A percentile compares a stretch with the other conserved stretches of the same genome.
Conservation (phyloP, 169 alveolate genomes). For the Toxoplasma gondii region DNA sequence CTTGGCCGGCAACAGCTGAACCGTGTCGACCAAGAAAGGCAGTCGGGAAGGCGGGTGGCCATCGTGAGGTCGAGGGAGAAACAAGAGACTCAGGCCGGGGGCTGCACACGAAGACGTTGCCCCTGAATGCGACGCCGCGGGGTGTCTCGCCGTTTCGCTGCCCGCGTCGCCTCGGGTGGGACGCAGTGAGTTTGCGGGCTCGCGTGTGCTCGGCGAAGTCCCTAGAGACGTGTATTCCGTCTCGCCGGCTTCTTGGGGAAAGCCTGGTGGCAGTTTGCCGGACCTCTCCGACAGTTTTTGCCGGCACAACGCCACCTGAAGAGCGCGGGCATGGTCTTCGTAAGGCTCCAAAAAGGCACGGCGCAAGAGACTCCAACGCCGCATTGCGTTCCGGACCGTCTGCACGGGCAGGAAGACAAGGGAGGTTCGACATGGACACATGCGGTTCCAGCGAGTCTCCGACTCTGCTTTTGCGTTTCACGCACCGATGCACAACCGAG, state of each 20-base stretch:
- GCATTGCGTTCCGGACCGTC: slow-evolving; percentile 14
- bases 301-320: background rate
- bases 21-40: slow-evolving; percentile 8
- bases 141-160: background rate
- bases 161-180: too few relatives aligned
- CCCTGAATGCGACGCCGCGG: background rate
- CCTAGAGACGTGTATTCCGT: background rate
- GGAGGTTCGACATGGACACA: background rate
- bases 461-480: background rate
- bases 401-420: background rate
- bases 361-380: slow-evolving; percentile 20
- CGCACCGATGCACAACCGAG: too few relatives aligned
- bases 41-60: background rate
- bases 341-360: slow-evolving; percentile 19
- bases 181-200: background rate
- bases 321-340: slow-evolving; percentile 20
- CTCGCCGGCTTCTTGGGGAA: too few relatives aligned
- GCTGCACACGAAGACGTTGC: background rate
- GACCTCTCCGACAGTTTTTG: background rate
- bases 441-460: background rate
- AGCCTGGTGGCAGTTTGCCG: too few relatives aligned
- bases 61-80: background rate
- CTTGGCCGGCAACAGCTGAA: background rate
- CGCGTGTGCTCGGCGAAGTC: background rate
- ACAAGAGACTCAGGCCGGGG: background rate